Base-by-base conservation (phyloP, 129 eudicot species). In the Mikania micrantha region DNA sequence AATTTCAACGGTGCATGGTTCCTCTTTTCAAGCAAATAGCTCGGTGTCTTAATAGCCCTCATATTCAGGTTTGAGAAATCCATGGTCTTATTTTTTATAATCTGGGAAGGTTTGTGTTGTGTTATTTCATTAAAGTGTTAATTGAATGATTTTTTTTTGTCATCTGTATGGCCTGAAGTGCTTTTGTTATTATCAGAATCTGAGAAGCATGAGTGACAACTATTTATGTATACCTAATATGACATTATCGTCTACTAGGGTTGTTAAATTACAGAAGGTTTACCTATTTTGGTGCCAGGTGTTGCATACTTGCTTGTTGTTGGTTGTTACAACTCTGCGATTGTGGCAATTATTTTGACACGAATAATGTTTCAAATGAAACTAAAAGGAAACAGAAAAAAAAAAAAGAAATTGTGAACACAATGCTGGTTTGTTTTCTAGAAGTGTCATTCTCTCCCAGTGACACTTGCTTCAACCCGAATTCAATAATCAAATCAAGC, bases 11-110 rank as follows among this genome's bases (percentile, higher is more conserved):
- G 44, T 83, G 87, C 54, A 83, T 85, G 87, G 85, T 85, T 47
- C 90, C 85, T 41, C 93, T 88, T 70, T 88, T 88, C 71, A 72
- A 80, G 74, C 90, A 86, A 84, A 81, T 88, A 32, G 78, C 88
- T 53, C 86, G 84, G 48, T 83, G 88, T 82, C 87, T 89, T 60
- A 83, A 75, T 72, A 89, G 90, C 82, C 74, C 85, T 60, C 96
- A 85, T 64, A 83, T 83, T 79, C 96, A 89, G 96, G 96, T 89
- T 40, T 49, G 67, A 20, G 5, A 61, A 13, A 10, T 61, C 13
- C 61, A 4, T 41, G 22, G 9, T 61, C 36, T 32, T 47, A 1
- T 49, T 36, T 53, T 20, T 32, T 53, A 24, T 22, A 21, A 11
- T 22, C 24, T 21, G 12, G 13, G 15, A 10, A 21, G 31, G 29